Conservation (phyloP, 345 rosid genomes). For the Ailanthus altissimus region DNA sequence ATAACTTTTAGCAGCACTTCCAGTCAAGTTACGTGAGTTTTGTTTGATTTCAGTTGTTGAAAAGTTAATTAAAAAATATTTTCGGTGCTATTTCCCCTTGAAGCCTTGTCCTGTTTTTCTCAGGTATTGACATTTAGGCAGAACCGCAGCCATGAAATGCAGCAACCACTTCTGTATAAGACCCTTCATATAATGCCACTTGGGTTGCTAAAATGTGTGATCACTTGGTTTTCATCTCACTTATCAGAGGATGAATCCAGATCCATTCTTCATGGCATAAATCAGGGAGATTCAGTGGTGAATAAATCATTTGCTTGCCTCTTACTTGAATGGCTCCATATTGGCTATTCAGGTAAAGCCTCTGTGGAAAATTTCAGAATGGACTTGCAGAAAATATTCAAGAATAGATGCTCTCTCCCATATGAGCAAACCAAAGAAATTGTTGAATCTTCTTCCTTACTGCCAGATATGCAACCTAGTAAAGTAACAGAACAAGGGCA, state of each 20-base stretch:
- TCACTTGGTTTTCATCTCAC: conserved; percentile 71
- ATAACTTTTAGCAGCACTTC: not conserved
- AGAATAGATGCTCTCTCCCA: conserved; percentile 38
- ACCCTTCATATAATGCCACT: conserved; percentile 73
- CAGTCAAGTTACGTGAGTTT: not conserved
- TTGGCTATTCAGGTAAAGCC: conserved; percentile 59
- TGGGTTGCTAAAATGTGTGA: conserved; percentile 66
- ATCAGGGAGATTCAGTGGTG: conserved; percentile 31
- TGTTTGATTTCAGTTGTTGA: not conserved
- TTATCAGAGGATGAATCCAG: conserved; percentile 56
- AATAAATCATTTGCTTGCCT: conserved; percentile 52
- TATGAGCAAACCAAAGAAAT: conserved; percentile 38
- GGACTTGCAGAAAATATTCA: conserved; percentile 50
- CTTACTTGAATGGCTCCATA: conserved; percentile 61
- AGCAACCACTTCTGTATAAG: conserved; percentile 51
- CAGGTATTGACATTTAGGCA: conserved; percentile 62
- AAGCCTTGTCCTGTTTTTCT: conserved; percentile 21
- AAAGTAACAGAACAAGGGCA: conserved; percentile 27
- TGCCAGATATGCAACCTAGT: conserved; percentile 26
- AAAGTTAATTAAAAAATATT: not conserved
- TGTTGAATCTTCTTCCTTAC: conserved; percentile 34
- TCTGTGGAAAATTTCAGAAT: conserved; percentile 51
- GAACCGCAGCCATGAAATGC: conserved; percentile 54
- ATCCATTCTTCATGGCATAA: conserved; percentile 50
- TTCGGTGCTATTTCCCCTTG: conserved; percentile 15